These are phyloP conservation scores for Boeremia lycopersici DNA, from an alignment of 2,329 filamentous ascomycete species.

Conservation along the genomic window DNA sequence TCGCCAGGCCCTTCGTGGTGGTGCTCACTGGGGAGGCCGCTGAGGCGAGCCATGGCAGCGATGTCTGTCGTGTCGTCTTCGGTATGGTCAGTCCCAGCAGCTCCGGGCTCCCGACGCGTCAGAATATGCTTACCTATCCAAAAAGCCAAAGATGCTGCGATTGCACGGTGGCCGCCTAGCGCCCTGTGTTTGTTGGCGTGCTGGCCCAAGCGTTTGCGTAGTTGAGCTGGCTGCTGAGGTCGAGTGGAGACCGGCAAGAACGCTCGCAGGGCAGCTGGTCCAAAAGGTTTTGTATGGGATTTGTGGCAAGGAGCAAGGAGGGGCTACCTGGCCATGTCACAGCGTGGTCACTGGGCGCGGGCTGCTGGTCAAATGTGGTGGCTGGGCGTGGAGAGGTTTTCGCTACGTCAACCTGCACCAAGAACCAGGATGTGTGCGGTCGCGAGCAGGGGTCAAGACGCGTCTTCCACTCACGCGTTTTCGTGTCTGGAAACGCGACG, in stretches of 20 bases:
- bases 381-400: conserved; percentile 17
- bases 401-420: conserved; percentile 15
- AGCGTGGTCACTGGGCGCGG: conserved; percentile 2
- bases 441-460: conserved; percentile 14
- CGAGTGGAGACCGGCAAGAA: conserved; percentile 4
- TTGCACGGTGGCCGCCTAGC: conserved; percentile 10
- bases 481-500: background rate
- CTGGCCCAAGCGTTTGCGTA: conserved; percentile 9
- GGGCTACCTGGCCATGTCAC: conserved; percentile 10
- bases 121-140: conserved; percentile 9
- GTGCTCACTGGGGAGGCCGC: conserved; percentile 44
- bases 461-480: conserved; percentile 11
- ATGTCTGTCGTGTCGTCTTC: conserved; percentile 7
- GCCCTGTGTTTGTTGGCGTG: conserved; percentile 9
- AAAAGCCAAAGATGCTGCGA: conserved; percentile 15
- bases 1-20: conserved; percentile 45
- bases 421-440: conserved; percentile 13
- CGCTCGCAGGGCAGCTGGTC: conserved; percentile 7
- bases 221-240: background rate
- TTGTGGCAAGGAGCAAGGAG: conserved; percentile 1
- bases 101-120: conserved; percentile 4
- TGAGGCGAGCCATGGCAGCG: conserved; percentile 42
- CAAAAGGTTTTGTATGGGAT: conserved; percentile 8
- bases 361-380: conserved; percentile 13
- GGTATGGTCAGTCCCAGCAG: conserved; percentile 1